A percentile compares a stretch with the other conserved stretches of the same genome.
Evolutionary conservation across 164 flowering plant species (phyloP).

Genomic region (Nymphaea thermarum): DNA sequence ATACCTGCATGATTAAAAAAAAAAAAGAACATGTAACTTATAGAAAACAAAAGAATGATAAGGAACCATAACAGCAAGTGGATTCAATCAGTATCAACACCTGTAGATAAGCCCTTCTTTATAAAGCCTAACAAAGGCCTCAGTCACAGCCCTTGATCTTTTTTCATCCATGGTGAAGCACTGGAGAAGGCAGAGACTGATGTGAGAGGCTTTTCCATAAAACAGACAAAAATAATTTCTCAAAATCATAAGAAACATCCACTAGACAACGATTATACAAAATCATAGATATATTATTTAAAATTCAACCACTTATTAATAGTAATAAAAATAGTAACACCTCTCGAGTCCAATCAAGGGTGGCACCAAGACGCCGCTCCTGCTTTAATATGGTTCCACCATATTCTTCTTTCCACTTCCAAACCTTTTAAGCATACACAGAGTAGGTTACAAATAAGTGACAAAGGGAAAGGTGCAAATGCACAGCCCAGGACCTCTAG

Average conservation of each 20-base stretch:
- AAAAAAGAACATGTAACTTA: not conserved
- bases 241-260: not conserved
- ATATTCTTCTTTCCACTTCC: slow-evolving; percentile 89
- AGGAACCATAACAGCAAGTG: not conserved
- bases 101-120: slow-evolving; percentile 79
- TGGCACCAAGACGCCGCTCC: slow-evolving; percentile 76
- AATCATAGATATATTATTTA: not conserved
- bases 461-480: not conserved
- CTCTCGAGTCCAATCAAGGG: slow-evolving; percentile 99
- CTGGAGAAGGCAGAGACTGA: slow-evolving; percentile 16
- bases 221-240: not conserved
- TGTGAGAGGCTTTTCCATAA: not conserved
- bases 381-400: slow-evolving; percentile 82
- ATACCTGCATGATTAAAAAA: not conserved
- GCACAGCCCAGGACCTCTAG: not conserved
- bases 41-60: not conserved
- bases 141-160: slow-evolving; percentile 82
- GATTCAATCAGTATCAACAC: slow-evolving; percentile 15
- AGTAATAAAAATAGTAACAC: slow-evolving; percentile 14
- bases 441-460: not conserved
- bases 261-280: not conserved
- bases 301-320: not conserved
- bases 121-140: slow-evolving; percentile 86
- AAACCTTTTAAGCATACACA: slow-evolving; percentile 48
- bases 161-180: slow-evolving; percentile 96